A percentile compares a stretch with the other conserved stretches of the same genome.
Evolutionary conservation across 495 filamentous ascomycete species (phyloP).

Genomic region (Hyaloscypha hepaticicola): DNA sequence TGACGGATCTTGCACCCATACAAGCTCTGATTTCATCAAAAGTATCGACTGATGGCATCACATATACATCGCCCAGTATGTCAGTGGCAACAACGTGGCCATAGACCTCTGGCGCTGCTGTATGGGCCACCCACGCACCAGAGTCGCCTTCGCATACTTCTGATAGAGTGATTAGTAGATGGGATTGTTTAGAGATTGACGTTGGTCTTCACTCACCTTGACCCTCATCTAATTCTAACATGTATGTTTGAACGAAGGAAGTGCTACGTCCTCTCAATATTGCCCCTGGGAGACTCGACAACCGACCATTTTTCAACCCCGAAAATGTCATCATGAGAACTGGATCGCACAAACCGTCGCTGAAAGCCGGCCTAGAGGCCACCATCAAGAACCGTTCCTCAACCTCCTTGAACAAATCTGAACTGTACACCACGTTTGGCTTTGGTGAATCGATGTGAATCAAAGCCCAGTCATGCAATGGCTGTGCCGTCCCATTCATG

Average conservation of each 20-base stretch:
- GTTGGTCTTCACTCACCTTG: background rate
- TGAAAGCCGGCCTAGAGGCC: background rate
- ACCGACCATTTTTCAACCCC: background rate
- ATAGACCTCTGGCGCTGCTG: slow-evolving; percentile 21
- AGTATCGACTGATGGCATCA: slow-evolving; percentile 19
- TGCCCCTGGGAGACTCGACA: background rate
- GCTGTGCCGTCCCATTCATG: background rate
- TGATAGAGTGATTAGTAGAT: background rate
- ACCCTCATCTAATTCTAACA: background rate
- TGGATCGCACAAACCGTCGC: background rate
- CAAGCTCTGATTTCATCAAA: slow-evolving; percentile 6
- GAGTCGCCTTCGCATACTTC: slow-evolving; percentile 24
- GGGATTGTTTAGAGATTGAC: background rate
- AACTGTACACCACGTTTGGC: background rate
- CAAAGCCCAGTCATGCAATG: background rate
- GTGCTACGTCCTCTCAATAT: background rate
- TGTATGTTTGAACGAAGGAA: background rate
- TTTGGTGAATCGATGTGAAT: background rate
- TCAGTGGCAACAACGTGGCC: slow-evolving; percentile 30
- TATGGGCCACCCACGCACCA: slow-evolving; percentile 30
- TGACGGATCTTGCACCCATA: background rate
- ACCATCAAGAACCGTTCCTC: background rate
- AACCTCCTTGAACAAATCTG: background rate
- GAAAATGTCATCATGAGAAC: background rate
- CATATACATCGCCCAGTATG: slow-evolving; percentile 26